Evolutionary conservation across 305 asterid genomes (phyloP).

Genomic region (Withania somnifera): DNA sequence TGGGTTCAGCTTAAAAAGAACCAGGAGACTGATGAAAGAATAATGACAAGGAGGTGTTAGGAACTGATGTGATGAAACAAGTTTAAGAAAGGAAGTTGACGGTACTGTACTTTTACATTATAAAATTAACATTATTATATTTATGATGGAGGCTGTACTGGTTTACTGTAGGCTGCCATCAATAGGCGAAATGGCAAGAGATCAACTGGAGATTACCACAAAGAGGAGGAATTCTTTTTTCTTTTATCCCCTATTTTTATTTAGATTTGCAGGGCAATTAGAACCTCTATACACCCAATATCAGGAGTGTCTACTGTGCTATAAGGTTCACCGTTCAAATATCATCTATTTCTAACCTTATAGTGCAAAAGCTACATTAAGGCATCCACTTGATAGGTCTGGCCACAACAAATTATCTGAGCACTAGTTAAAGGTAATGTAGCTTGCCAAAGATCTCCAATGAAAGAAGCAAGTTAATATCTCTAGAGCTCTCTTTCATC

Average conservation of each 20-base stretch:
- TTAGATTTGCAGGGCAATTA: background rate
- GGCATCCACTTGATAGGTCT: background rate
- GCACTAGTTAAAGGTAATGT: background rate
- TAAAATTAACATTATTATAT: background rate
- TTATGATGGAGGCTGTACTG: background rate
- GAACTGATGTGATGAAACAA: background rate
- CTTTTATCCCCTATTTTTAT: background rate
- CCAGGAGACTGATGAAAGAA: background rate
- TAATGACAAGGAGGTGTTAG: background rate
- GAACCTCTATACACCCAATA: slow-evolving; percentile 1
- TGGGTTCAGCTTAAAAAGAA: background rate
- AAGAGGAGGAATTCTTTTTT: background rate
- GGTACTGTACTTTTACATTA: background rate
- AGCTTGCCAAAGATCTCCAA: background rate
- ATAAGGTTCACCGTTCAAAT: background rate
- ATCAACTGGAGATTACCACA: background rate
- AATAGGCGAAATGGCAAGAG: background rate
- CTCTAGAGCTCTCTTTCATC: background rate
- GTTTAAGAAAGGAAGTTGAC: background rate
- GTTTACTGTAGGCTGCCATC: background rate
- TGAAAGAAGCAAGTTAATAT: background rate
- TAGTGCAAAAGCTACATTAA: background rate
- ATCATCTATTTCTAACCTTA: background rate
- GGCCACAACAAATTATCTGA: background rate
- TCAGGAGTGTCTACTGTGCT: background rate